Evolutionary conservation across 2,329 filamentous ascomycete species (phyloP).

Genomic region (Magnaporthiopsis incrustans): DNA sequence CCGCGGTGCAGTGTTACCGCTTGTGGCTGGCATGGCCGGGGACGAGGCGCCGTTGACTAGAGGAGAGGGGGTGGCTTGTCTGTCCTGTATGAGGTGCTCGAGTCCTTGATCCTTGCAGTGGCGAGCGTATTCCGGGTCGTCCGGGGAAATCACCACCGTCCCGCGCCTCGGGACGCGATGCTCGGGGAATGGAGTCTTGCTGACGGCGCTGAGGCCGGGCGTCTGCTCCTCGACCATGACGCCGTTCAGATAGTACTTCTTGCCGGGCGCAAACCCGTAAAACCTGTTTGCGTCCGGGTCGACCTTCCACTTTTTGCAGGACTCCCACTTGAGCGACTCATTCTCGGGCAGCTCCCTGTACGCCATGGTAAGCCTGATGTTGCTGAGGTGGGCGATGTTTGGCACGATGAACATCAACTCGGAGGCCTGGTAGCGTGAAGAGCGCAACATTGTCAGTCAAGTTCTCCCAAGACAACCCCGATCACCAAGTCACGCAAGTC

Average conservation of each 20-base stretch:
- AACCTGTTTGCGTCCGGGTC: slow-evolving; percentile 47
- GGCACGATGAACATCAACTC: slow-evolving; percentile 54
- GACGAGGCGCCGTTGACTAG: slow-evolving; percentile 23
- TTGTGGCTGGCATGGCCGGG: slow-evolving; percentile 10
- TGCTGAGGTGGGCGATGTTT: slow-evolving; percentile 48
- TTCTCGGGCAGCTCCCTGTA: slow-evolving; percentile 52
- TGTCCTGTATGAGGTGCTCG: slow-evolving; percentile 40
- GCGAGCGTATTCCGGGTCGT: slow-evolving; percentile 49
- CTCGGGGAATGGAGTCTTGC: slow-evolving; percentile 47
- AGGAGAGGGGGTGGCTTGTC: slow-evolving; percentile 7
- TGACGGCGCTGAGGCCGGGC: slow-evolving; percentile 37
- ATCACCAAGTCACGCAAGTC: slow-evolving; percentile 9
- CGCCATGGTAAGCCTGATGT: slow-evolving; percentile 46
- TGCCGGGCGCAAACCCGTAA: slow-evolving; percentile 45
- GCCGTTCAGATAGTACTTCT: slow-evolving; percentile 53
- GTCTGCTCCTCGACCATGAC: slow-evolving; percentile 42
- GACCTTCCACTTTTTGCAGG: slow-evolving; percentile 47
- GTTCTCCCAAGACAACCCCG: background rate
- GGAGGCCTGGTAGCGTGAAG: slow-evolving; percentile 38
- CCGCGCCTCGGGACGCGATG: slow-evolving; percentile 47
- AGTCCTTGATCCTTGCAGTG: slow-evolving; percentile 52
- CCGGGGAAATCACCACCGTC: slow-evolving; percentile 41
- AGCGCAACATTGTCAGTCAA: background rate
- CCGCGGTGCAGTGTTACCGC: slow-evolving; percentile 9
- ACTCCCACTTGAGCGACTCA: slow-evolving; percentile 33